Evolutionary conservation across 83 land plant species (phyloP), one percentile per base, ranked within the genome.

Genomic region (Isoetes engelmannii): DNA sequence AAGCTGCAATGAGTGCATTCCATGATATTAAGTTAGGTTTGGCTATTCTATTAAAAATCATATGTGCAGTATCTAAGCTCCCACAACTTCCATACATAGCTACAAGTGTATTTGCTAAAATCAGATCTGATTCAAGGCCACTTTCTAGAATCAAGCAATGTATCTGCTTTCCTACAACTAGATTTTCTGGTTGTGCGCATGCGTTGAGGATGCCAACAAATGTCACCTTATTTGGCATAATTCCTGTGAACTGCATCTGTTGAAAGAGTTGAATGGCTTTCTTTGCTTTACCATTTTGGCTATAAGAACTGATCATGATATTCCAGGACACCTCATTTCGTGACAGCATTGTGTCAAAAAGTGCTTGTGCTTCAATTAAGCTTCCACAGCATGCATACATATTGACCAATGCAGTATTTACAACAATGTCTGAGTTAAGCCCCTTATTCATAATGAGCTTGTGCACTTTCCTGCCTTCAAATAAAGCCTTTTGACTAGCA

Each of bases 401-500:
- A 13, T 8, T 8, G 53, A 50, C 10, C 53, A 50, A 13, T 50
- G 53, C 53, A 10, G 66, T 63, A 4, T 5, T 10, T 44, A 63
- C 66, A 37, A 63, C 43, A 6, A 45, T n/a, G 15, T 63, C 66
- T 21, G 6, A 5, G 5, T 63, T 45, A 37, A 63, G 10, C 10
- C 43, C 43, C 41, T 5, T 63, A 6, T 10, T 5, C 45, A 21
- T 10, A 5, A 63, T 63, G 6, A 15, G 5, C 15, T 6, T 44
- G 43, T 63, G 66, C 21, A 44, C 43, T 5, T 21, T 5, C 48
- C 44, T 37, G 66, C 66, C 66, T 4, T 6, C 43, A n/a, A 5
- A 37, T 45, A 63, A 63, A 21, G n/a, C 66, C n/a, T n/a, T 5
- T 10, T n/a, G 48, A 17, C 66, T 63, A n/a, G 66, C 41, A 10